Base-by-base conservation (phyloP, 2,329 filamentous ascomycete species). In the Pseudocercospora macadamiae region DNA sequence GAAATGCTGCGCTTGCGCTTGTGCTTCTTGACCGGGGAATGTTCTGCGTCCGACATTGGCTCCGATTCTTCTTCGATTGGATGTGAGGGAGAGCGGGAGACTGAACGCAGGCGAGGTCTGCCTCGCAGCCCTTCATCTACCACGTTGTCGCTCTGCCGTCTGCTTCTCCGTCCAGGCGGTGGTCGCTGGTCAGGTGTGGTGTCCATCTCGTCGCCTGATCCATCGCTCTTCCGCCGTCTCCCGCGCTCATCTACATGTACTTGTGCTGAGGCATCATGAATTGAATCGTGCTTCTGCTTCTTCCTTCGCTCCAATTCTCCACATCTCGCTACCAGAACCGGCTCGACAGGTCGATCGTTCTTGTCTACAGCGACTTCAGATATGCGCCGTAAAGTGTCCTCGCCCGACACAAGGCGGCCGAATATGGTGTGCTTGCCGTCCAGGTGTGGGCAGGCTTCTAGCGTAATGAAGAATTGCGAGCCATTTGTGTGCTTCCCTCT, bases 381-480 rank as follows among this genome's bases (percentile, higher is more conserved):
- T 55, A 77, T 74, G 16, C 67, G 67, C 32, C 65, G 54, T 28
- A 77, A 65, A 14, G 68, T 66, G 18, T 74, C 66, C 53, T 76
- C 62, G n/a, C 74, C 75, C 1, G 70, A 66, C 1, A 77, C 71
- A 3, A 78, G 28, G 44, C 68, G 68, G 14, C 74, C 76, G 49
- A 78, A 77, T 39, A 77, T 70, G 23, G 76, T 77, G 64, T 78
- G 76, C 64, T 77, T 77, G 18, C 66, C 70, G 54, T 76, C 76
- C 57, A 78, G 63, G 58, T 78, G 76, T 8, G 68, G 65, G 60
- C 73, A 75, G 18, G 71, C 64, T 19, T 73, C 72, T 21, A 78
- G 67, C 10, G 75, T 78, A 52, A 78, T 72, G 70, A 78, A 78
- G 68, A 78, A 77, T 71, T 77, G 75, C 65, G 73, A 75, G 51